These are phyloP conservation scores for Rhynchosporium secalis DNA, from an alignment of 2,329 filamentous ascomycete genomes.

Conservation along the genomic window DNA sequence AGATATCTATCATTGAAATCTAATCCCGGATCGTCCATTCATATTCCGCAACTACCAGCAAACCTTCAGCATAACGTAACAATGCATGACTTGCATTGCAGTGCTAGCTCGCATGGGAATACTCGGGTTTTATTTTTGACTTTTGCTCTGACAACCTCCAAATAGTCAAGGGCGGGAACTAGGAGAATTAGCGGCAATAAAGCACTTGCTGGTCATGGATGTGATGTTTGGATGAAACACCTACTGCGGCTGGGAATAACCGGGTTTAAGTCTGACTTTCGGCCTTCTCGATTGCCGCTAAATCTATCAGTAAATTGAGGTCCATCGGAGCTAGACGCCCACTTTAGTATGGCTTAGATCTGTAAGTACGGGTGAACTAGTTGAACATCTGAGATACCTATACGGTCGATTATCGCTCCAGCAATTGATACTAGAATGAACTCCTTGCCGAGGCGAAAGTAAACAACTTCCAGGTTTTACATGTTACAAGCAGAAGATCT, in stretches of 20 bases:
- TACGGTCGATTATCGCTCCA: too few relatives aligned
- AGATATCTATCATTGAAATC: neutral
- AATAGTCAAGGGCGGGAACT: neutral
- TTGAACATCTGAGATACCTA: too few relatives aligned
- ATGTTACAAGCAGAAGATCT: too few relatives aligned
- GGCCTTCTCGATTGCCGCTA: neutral
- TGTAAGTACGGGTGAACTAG: too few relatives aligned
- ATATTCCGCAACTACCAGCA: neutral
- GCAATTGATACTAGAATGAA: too few relatives aligned
- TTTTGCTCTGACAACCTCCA: neutral
- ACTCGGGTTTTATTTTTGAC: neutral
- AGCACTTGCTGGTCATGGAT: neutral
- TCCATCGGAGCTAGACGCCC: neutral
- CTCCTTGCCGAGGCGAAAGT: too few relatives aligned
- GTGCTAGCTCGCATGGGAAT: neutral
- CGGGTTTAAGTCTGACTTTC: conserved; percentile 3
- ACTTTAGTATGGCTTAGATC: too few relatives aligned
- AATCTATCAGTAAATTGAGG: neutral
- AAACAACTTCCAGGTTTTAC: too few relatives aligned
- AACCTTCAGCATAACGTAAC: neutral
- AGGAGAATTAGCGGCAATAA: neutral
- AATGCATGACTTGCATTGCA: neutral
- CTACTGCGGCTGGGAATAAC: conserved; percentile 1
- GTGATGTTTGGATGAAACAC: neutral
- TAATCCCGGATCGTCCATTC: neutral